Evolutionary conservation across 768 basidiomycete genomes (phyloP).

Genomic region (Calocybe cyanea): DNA sequence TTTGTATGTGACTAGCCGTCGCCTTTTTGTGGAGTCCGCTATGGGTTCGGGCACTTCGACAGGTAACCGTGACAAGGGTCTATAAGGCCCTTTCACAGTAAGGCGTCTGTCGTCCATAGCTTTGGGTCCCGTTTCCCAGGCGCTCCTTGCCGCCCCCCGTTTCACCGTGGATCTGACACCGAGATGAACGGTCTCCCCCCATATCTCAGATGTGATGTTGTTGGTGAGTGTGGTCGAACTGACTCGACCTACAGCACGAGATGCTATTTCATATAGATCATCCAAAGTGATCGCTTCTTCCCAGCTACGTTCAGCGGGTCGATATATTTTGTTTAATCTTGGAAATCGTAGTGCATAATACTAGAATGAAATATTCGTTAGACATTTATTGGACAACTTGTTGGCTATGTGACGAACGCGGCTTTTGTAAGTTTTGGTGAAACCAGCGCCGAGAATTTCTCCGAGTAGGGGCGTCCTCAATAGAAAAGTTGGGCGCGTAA

Average conservation of each 20-base stretch:
- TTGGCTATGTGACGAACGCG: conserved; percentile 2
- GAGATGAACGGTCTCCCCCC: conserved; percentile 35
- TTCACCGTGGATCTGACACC: conserved; percentile 33
- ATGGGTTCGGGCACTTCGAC: not conserved
- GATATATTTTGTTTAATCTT: conserved; percentile 66
- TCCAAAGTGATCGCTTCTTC: conserved; percentile 46
- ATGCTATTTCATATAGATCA: conserved; percentile 52
- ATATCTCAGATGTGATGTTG: conserved; percentile 35
- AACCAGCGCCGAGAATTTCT: conserved; percentile 81
- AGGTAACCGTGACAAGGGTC: not conserved
- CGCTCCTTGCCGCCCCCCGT: conserved; percentile 32
- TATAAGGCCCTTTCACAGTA: not conserved
- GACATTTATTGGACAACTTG: too few species aligned
- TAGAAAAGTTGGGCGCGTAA: conserved; percentile 52
- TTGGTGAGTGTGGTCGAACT: conserved; percentile 44
- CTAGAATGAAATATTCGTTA: conserved; percentile 31
- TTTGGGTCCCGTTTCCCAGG: conserved; percentile 41
- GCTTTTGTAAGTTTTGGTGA: conserved; percentile 61
- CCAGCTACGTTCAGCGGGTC: conserved; percentile 63
- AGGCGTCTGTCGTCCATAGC: conserved; percentile 15
- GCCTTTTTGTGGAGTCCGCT: not conserved
- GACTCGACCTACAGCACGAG: conserved; percentile 51
- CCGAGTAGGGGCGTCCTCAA: conserved; percentile 60
- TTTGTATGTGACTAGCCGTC: not conserved
- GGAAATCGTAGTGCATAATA: conserved; percentile 85